Conservation (phyloP, 352 stramenopile species). For the Blastocystis sp. region DNA sequence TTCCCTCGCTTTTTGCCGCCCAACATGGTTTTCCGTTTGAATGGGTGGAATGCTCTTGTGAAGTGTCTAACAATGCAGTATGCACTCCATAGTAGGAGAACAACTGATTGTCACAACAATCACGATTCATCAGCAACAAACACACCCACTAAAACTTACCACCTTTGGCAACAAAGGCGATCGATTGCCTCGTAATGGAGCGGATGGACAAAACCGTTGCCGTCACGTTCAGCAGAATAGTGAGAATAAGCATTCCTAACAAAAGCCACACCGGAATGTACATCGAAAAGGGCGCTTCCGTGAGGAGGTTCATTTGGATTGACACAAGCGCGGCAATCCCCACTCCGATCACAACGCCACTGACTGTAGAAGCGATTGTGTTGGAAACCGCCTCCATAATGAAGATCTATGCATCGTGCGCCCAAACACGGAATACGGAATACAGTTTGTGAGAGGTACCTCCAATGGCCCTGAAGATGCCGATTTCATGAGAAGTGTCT, state of each 20-base stretch:
- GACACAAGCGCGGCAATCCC: slow-evolving; percentile 39
- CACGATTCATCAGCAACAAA: neutral
- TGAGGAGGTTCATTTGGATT: slow-evolving; percentile 49
- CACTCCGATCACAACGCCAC: slow-evolving; percentile 40
- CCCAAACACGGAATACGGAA: neutral
- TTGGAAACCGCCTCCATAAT: slow-evolving; percentile 31
- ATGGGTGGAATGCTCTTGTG: too few species aligned
- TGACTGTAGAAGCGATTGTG: slow-evolving; percentile 2
- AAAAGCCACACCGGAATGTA: slow-evolving; percentile 37
- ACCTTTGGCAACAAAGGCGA: slow-evolving; percentile 70
- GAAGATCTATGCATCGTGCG: slow-evolving; percentile 8
- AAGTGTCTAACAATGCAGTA: too few species aligned
- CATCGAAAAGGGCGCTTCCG: neutral
- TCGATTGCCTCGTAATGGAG: slow-evolving; percentile 43
- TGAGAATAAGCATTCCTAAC: neutral
- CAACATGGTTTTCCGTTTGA: too few species aligned
- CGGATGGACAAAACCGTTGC: slow-evolving; percentile 19
- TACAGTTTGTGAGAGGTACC: slow-evolving; percentile 5
- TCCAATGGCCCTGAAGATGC: slow-evolving; percentile 60
- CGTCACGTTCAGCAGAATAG: neutral
- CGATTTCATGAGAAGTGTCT: slow-evolving; percentile 67
- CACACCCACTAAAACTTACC: slow-evolving; percentile 21
- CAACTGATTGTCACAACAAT: too few species aligned
- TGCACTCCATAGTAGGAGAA: too few species aligned
- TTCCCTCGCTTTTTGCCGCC: too few species aligned